Percentiles rank a stretch among this genome's conserved stretches.
phyloP scores from a whole-genome alignment of 768 basidiomycete species.

The Kwoniella sp. region DNA sequence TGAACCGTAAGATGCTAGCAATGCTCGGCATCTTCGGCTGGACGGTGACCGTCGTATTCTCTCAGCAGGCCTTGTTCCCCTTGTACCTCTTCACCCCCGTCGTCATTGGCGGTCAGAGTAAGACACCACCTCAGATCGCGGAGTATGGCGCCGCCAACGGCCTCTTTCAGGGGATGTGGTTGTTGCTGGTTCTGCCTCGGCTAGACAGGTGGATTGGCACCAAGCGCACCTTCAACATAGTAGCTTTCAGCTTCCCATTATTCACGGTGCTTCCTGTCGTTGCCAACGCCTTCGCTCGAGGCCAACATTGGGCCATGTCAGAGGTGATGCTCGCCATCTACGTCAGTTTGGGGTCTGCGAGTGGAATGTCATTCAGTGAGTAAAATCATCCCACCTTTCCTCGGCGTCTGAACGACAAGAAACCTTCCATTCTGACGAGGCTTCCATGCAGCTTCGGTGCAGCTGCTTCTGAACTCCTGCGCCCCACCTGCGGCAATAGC shows the following conservation, averaged over 20 bases:
- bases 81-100: conserved; percentile 35
- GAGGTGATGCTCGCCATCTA: conserved; percentile 16
- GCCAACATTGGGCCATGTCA: neutral
- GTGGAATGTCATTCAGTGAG: conserved; percentile 31
- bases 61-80: conserved; percentile 20
- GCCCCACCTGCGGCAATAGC: conserved; percentile 28
- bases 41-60: conserved; percentile 29
- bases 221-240: conserved; percentile 18
- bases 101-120: conserved; percentile 23
- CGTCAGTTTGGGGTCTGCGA: conserved; percentile 24
- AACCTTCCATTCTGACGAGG: no score
- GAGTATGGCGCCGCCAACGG: conserved; percentile 17
- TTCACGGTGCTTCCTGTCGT: conserved; percentile 24
- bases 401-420: no score
- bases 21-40: conserved; percentile 28
- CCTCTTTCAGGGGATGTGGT: conserved; percentile 31
- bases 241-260: conserved; percentile 23
- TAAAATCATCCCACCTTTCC: no score
- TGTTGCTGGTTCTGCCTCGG: conserved; percentile 28
- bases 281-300: conserved; percentile 26
- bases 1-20: conserved; percentile 17
- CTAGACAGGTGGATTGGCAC: conserved; percentile 30
- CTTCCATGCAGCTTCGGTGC: conserved; percentile 32
- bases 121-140: conserved; percentile 29
- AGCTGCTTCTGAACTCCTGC: conserved; percentile 30